A percentile compares a stretch with the other conserved stretches of the same genome.
These are phyloP conservation scores for Ogataea polymorpha DNA, from an alignment of 805 yeast genomes.

Conservation along the genomic window DNA sequence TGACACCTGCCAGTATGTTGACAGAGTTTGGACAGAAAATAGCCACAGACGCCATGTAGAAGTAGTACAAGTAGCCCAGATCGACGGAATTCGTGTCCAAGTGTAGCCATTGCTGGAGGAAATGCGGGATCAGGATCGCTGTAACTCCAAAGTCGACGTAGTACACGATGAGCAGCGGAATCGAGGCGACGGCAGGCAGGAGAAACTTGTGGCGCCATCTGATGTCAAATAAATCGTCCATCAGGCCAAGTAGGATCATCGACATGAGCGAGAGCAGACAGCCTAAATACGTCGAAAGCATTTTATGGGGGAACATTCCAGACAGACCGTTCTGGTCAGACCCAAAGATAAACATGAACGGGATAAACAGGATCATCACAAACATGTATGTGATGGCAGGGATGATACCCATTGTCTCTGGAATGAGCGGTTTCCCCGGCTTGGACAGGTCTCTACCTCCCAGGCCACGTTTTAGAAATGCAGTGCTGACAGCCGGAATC, in stretches of 20 bases:
- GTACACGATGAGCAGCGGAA: slow-evolving; percentile 87
- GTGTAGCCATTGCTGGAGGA: slow-evolving; percentile 43
- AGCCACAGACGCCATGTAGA: slow-evolving; percentile 86
- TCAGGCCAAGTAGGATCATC: slow-evolving; percentile 80
- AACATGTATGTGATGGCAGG: slow-evolving; percentile 79
- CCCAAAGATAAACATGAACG: slow-evolving; percentile 77
- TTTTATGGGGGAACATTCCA: slow-evolving; percentile 68
- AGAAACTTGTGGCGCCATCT: slow-evolving; percentile 98
- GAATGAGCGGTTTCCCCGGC: slow-evolving; percentile 65
- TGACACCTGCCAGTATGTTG: slow-evolving; percentile 92
- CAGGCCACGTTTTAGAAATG: slow-evolving; percentile 77
- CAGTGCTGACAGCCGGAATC: slow-evolving; percentile 65
- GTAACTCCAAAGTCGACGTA: slow-evolving; percentile 94
- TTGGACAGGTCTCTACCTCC: slow-evolving; percentile 83
- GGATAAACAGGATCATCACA: slow-evolving; percentile 79
- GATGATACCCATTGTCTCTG: slow-evolving; percentile 93
- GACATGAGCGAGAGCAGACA: slow-evolving; percentile 81
- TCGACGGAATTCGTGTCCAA: slow-evolving; percentile 52
- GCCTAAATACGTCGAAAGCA: slow-evolving; percentile 80
- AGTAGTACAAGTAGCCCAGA: slow-evolving; percentile 75
- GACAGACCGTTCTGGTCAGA: slow-evolving; percentile 2
- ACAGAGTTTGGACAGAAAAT: slow-evolving; percentile 96
- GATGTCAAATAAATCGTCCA: slow-evolving; percentile 93
- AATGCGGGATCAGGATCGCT: slow-evolving; percentile 74
- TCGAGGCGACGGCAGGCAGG: slow-evolving; percentile 89